A percentile compares a stretch with the other conserved stretches of the same genome.
phyloP scores from a whole-genome alignment of 768 basidiomycete species.

The Saitozyma podzolica region DNA sequence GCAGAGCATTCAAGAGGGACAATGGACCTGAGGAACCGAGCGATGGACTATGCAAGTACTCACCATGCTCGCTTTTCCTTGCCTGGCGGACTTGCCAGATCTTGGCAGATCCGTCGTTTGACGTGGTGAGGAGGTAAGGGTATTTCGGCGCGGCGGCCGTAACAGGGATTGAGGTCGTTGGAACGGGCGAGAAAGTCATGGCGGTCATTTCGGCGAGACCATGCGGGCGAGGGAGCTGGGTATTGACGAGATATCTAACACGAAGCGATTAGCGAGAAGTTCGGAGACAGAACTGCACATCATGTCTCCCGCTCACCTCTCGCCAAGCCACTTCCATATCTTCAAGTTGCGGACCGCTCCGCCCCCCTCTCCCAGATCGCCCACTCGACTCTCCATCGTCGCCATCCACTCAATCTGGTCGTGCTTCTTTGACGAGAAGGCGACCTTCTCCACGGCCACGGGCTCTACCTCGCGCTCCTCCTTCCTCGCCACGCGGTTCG shows the following conservation, averaged over 20 bases:
- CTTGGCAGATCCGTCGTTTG: constrained; percentile 69
- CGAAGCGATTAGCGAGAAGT: background rate
- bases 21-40: constrained; percentile 1
- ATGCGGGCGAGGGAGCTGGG: constrained; percentile 86
- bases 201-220: constrained; percentile 64
- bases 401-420: constrained; percentile 82
- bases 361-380: constrained; percentile 68
- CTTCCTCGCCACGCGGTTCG: constrained; percentile 80
- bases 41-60: constrained; percentile 26
- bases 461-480: constrained; percentile 76
- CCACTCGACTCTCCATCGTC: constrained; percentile 74
- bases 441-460: constrained; percentile 69
- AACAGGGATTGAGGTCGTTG: constrained; percentile 14
- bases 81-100: constrained; percentile 69
- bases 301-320: constrained; percentile 54
- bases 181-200: constrained; percentile 66
- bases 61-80: constrained; percentile 62
- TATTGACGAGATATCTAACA: constrained; percentile 63
- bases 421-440: constrained; percentile 57
- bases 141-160: constrained; percentile 23
- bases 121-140: constrained; percentile 66
- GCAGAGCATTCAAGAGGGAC: constrained; percentile 6
- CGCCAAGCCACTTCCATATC: constrained; percentile 79
- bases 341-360: constrained; percentile 68
- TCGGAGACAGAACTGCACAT: background rate